Conservation (phyloP, 345 rosid genomes). For the Sonneratia caseolaris region DNA sequence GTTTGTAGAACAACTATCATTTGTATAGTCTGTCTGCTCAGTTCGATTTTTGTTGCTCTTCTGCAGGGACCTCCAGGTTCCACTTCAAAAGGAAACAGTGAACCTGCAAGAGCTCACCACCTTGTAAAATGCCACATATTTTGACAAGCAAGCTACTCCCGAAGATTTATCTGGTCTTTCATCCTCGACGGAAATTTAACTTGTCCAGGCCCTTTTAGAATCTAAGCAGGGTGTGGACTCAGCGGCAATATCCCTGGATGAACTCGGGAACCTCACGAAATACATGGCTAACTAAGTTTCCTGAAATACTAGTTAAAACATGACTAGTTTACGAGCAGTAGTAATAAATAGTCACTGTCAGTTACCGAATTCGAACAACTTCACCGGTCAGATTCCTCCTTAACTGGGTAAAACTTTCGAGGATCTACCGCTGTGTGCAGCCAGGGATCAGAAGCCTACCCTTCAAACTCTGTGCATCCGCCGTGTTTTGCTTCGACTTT, state of each 20-base stretch:
- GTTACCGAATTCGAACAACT: too few species aligned
- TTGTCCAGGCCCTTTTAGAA: constrained; percentile 32
- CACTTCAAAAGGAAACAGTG: constrained; percentile 55
- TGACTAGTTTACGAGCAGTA: too few species aligned
- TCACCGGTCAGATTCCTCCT: too few species aligned
- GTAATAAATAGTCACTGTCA: too few species aligned
- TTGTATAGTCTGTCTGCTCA: background rate
- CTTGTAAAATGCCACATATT: constrained; percentile 33
- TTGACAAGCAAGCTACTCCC: background rate
- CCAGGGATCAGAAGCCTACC: too few species aligned
- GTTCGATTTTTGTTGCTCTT: background rate
- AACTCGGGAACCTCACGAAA: constrained; percentile 61
- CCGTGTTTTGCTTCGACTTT: too few species aligned
- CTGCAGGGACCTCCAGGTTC: constrained; percentile 79
- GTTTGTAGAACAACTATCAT: background rate
- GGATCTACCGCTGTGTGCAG: too few species aligned
- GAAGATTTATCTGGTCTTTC: background rate
- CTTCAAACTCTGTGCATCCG: too few species aligned
- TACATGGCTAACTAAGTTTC: constrained; percentile 42
- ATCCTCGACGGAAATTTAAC: background rate
- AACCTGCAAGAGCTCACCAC: constrained; percentile 64
- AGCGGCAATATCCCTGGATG: constrained; percentile 66
- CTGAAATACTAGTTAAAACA: constrained; percentile 33
- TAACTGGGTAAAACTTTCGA: too few species aligned
- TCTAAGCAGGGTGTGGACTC: constrained; percentile 79